Conservation (phyloP, 2,329 filamentous ascomycete genomes). For the Blumeria graminis region DNA sequence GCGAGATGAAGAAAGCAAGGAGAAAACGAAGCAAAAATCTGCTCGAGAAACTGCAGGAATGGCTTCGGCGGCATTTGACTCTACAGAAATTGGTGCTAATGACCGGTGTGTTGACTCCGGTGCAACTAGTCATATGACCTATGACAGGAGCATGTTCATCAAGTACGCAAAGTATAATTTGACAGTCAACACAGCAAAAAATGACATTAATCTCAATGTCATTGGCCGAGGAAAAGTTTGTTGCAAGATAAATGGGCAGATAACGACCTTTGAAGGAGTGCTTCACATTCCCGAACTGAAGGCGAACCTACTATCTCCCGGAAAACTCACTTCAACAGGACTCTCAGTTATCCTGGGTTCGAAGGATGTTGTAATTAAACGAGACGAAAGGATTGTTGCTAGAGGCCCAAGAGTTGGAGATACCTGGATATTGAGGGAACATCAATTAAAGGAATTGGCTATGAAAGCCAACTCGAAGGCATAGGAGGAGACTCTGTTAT, state of each 20-base stretch:
- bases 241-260: not conserved
- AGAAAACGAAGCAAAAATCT: not conserved
- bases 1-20: not conserved
- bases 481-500: not conserved
- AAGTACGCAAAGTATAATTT: not conserved
- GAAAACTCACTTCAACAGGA: not conserved
- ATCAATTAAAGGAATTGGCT: not conserved
- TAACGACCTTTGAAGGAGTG: not conserved
- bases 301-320: not conserved
- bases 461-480: not conserved
- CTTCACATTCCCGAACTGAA: not conserved
- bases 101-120: not conserved
- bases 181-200: not conserved
- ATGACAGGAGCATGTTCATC: not conserved
- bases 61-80: not conserved
- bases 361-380: not conserved
- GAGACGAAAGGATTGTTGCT: not conserved
- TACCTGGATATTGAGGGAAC: not conserved
- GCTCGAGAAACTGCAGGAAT: not conserved
- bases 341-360: not conserved
- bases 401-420: not conserved
- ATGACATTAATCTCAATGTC: not conserved
- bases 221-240: not conserved
- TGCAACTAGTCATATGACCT: not conserved
- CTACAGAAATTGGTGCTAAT: too few relatives aligned